Evolutionary conservation across 768 basidiomycete species (phyloP).

Genomic region (Russula sp.): DNA sequence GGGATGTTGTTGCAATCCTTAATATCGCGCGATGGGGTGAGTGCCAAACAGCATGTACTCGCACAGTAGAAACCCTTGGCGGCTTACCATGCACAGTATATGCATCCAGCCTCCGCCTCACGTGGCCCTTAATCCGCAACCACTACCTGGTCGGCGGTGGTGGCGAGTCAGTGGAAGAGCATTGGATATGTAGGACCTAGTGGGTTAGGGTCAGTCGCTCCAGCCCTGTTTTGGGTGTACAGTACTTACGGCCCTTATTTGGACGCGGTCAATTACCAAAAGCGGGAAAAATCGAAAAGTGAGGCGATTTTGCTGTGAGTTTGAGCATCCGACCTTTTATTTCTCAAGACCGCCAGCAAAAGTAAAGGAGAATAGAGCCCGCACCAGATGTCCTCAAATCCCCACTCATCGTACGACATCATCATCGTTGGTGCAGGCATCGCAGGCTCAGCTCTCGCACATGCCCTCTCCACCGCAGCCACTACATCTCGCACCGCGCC

Average conservation of each 20-base stretch:
- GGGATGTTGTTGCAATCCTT: conserved; percentile 67
- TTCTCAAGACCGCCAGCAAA: background rate
- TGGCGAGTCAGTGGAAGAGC: too few species aligned
- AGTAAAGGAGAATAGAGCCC: background rate
- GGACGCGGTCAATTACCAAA: too few species aligned
- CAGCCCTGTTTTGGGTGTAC: too few species aligned
- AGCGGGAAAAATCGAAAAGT: background rate
- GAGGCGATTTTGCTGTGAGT: background rate
- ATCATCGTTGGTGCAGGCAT: conserved; percentile 91
- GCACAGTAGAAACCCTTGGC: background rate
- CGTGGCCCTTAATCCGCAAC: too few species aligned
- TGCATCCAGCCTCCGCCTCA: too few species aligned
- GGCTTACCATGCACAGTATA: conserved; percentile 49
- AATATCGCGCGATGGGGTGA: background rate
- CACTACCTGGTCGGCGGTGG: too few species aligned
- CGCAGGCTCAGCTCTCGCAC: conserved; percentile 82
- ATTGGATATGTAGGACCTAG: too few species aligned
- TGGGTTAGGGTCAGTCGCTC: too few species aligned
- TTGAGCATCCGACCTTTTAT: too few species aligned
- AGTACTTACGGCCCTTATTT: too few species aligned
- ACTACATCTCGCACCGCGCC: conserved; percentile 41
- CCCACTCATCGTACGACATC: conserved; percentile 53
- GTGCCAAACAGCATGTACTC: background rate
- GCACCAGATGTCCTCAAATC: background rate
- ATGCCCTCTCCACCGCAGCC: conserved; percentile 64